A percentile compares a stretch with the other conserved stretches of the same genome.
These are phyloP conservation scores for Epichloe sp. DNA, from an alignment of 2,329 filamentous ascomycete genomes.

Conservation along the genomic window DNA sequence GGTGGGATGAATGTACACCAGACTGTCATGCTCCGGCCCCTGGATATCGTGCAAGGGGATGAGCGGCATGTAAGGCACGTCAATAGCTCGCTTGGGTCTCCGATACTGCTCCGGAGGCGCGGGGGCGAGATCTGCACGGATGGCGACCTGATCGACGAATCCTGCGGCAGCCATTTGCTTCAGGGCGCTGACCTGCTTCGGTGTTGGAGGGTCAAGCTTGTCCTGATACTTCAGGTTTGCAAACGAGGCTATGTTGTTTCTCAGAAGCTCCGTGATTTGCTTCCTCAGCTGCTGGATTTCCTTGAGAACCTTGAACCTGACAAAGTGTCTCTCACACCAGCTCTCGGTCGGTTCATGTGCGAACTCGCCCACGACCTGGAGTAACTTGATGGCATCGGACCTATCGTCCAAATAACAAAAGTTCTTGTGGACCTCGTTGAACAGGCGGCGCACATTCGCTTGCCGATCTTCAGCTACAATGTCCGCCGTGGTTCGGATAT, in stretches of 20 bases:
- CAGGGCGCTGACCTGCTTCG: constrained; percentile 62
- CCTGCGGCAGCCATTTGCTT: constrained; percentile 88
- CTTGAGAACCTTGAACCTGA: constrained; percentile 74
- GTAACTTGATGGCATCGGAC: constrained; percentile 79
- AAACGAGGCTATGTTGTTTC: constrained; percentile 57
- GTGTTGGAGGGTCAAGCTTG: constrained; percentile 43
- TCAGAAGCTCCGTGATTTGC: constrained; percentile 73
- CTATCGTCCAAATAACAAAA: constrained; percentile 72
- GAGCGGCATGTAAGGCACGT: constrained; percentile 83
- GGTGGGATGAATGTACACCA: constrained; percentile 78
- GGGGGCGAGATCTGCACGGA: constrained; percentile 77
- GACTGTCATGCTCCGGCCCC: constrained; percentile 39
- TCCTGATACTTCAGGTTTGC: constrained; percentile 42
- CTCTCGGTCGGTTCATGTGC: constrained; percentile 56
- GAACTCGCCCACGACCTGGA: constrained; percentile 81
- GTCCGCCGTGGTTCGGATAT: constrained; percentile 51
- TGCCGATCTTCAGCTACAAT: constrained; percentile 58
- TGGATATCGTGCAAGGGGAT: constrained; percentile 45
- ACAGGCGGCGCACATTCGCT: constrained; percentile 46
- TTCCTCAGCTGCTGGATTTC: constrained; percentile 73
- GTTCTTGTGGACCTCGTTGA: constrained; percentile 60
- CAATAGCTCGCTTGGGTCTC: constrained; percentile 73
- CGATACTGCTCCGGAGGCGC: constrained; percentile 51
- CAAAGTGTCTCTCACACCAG: constrained; percentile 75
- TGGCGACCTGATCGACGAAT: constrained; percentile 88